Base-by-base conservation (phyloP, 1,284 basidiomycete genomes). In the Lignosus rhinocerotis region DNA sequence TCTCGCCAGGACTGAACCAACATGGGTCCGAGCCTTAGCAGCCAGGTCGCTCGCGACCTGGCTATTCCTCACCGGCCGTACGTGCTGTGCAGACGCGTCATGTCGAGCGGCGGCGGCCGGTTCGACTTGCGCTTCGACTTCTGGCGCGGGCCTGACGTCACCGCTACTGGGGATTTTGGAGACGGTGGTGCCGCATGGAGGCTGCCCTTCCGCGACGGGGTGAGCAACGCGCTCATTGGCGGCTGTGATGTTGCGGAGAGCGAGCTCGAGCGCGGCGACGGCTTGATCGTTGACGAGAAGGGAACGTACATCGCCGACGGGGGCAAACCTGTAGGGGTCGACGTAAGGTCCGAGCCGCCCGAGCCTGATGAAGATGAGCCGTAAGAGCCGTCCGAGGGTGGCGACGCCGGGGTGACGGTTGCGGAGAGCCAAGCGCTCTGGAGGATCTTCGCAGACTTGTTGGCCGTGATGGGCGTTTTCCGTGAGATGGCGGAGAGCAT, bases 251-350 rank as follows among this genome's bases (percentile, higher is more conserved):
- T 57, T 11, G 62, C 59, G 21, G 56, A 53, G 36, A 64, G 58
- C 50, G 62, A 64, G 46, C 59, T 61, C 16, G 62, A 64, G 55
- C 62, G 62, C 17, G 62, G 62, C 4, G 62, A 61, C 32, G 57
- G 62, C 55, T 61, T 64, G 62, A 64, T 59, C 33, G 62, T 61
- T 31, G 62, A 64, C 43, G 62, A 61, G 57, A 59, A 64, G 12
- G 62, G 62, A 19, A 64, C 52, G 57, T 64, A 64, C 53, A 51
- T 54, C 51, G 62, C 59, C 31, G 62, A 64, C 12, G 62, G 45
- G 17, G 62, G 62, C 44, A 64, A 56, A 32, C 59, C 59, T 14
- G 59, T 64, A 30, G 62, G 59, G 31, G 62, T 64, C 32, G 59
- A 64, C 46, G 62, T 64, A n/a, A 64, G 60, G 55, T 64, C 62